Evolutionary conservation across 495 filamentous ascomycete species (phyloP), one percentile per base, ranked within the genome.

Genomic region (Trichoderma orchidacearum): DNA sequence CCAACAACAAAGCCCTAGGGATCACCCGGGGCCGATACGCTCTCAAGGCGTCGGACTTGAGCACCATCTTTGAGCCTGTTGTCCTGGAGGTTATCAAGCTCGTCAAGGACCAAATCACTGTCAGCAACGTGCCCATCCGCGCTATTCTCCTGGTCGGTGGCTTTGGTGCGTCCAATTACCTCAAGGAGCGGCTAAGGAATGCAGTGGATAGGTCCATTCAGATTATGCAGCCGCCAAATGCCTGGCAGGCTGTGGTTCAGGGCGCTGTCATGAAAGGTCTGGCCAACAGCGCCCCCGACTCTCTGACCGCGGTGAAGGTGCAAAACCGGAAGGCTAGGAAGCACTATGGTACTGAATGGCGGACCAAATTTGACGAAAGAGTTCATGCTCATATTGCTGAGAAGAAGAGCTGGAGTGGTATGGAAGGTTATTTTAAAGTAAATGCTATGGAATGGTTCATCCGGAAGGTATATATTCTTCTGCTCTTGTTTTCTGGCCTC

Each of bases 121-220:
- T 65, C 8, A 74, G 78, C 34, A 64, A 72, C 21, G 56, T 63
- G 36, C 71, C 68, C 1, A 68, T 71, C 11, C 66, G 75, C 60
- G 77, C 80, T 2, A 81, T 88, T 30, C 69, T 87, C n/a, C 74
- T 88, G 0, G 85, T 88, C 15, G 85, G 85, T 3, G 85, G 85
- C 0, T 85, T 87, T 57, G 85, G 85, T n/a, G 74, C 78, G 34
- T 84, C 78, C 21, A 79, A 77, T 59, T 87, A 86, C 64, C 74
- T 88, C 52, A 80, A 77, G 58, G 75, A 76, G 59, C 71, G 79
- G 0, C 64, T 89, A 52, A 69, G 64, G 5, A 64, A 68, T 15
- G 66, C 73, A 17, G 63, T 72, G 21, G 52, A 45, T 28, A 31
- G 54, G 8, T 55, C 62, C 0, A 68, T 83, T 11, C 68, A 75